Base-by-base conservation (phyloP, 768 basidiomycete genomes). In the Lyophyllum decastes region DNA sequence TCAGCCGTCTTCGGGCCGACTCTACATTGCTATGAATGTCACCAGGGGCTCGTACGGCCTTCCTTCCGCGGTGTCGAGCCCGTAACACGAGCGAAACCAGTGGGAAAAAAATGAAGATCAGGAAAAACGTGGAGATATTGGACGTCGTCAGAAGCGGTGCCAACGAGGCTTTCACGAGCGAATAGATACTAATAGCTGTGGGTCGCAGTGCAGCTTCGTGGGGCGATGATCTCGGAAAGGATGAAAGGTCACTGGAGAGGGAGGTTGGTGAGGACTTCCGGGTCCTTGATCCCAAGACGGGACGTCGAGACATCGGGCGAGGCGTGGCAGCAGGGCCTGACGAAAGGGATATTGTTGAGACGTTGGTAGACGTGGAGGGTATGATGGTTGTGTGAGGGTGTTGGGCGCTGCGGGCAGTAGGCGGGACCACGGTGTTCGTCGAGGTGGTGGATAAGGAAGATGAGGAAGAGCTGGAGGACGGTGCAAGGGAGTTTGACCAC, bases 361-460 rank as follows among this genome's bases (percentile, higher is more conserved):
- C 61, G n/a, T 75, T 71, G 44, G 73, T 55, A 56, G 71, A 64
- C 21, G 68, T 54, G 8, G 70, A 51, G 11, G 66, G 57, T 12
- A 71, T 66, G 41, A 72, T 52, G 33, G 66, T 57, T 61, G 66
- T 59, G 57, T 61, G 54, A 58, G 70, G 33, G 56, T 64, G 21
- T 68, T 70, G 34, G 1, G 62, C 49, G 24, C 64, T 65, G 16
- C 67, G 66, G 3, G 64, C 63, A 1, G 73, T 14, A 74, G 78
- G 38, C 16, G 89, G 89, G 21, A 88, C 85, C 2, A 85, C 78
- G 4, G 90, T 92, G 61, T 86, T 87, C 24, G 86, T 89, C 0
- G 89, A 91, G 2, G 82, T 78, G 8, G 88, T 89, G 0, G 89
- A 90, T 27, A 87, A 73, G 3, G 88, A 88, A 0, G 90, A 88